These are phyloP conservation scores for Leishmania amazonensis DNA, from an alignment of 208 protist species.

Conservation along the genomic window DNA sequence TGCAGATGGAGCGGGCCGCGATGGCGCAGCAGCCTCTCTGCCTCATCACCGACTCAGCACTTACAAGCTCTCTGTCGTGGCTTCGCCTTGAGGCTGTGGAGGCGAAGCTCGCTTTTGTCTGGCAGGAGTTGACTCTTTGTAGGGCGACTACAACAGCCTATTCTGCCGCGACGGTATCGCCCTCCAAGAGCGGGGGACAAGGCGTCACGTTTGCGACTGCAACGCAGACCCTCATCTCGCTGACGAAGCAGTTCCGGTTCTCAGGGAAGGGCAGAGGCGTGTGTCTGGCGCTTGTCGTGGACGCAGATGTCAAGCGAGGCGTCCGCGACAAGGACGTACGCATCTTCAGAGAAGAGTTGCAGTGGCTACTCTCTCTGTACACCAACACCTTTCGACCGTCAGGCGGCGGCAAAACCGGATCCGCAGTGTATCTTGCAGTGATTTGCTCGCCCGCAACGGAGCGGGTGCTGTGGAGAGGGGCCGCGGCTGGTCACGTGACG, in stretches of 20 bases:
- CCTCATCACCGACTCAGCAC: constrained; percentile 18
- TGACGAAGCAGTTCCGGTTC: constrained; percentile 7
- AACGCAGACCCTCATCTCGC: constrained; percentile 11
- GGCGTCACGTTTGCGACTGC: constrained; percentile 4
- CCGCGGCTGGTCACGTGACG: not conserved
- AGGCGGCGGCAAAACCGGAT: not conserved
- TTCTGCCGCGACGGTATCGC: not conserved
- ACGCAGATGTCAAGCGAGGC: not conserved
- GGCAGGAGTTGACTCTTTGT: constrained; percentile 25
- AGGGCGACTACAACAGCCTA: constrained; percentile 1
- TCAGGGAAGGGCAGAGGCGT: constrained; percentile 10
- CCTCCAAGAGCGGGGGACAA: not conserved
- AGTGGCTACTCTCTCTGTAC: constrained; percentile 25
- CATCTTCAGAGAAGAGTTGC: constrained; percentile 15
- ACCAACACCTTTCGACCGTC: not conserved
- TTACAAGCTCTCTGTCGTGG: constrained; percentile 18
- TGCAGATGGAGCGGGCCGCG: constrained; percentile 23
- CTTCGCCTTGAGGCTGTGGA: constrained; percentile 22
- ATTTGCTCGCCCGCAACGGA: constrained; percentile 24
- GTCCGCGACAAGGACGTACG: not conserved
- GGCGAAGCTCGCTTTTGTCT: constrained; percentile 18
- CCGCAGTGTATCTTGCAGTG: constrained; percentile 29
- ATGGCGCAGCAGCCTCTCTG: constrained; percentile 24
- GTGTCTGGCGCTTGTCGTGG: constrained; percentile 25
- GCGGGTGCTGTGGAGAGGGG: constrained; percentile 26